Conservation (phyloP, 2,329 filamentous ascomycete genomes). For the Leptodontidium sp. region DNA sequence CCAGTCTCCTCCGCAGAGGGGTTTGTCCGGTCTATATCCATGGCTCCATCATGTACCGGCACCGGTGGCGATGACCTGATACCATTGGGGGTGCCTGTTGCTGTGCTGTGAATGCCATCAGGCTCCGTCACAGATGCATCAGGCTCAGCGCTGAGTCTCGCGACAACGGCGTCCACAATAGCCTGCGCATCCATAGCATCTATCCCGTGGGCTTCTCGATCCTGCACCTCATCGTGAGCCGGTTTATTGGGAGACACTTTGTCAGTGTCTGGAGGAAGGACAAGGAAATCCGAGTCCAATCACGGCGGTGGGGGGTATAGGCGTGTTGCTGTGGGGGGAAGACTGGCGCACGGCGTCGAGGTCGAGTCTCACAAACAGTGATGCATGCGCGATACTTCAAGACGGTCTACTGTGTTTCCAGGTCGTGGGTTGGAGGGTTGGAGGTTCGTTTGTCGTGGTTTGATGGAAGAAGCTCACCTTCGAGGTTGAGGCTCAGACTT, state of each 20-base stretch:
- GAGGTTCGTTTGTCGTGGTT: slow-evolving; percentile 18
- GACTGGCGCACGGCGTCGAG: slow-evolving; percentile 27
- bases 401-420: slow-evolving; percentile 6
- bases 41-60: slow-evolving; percentile 34
- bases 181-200: slow-evolving; percentile 46
- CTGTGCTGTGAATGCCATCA: slow-evolving; percentile 36
- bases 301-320: slow-evolving; percentile 22
- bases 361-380: slow-evolving; percentile 18
- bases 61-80: slow-evolving; percentile 45
- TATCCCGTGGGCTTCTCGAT: slow-evolving; percentile 43
- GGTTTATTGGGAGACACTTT: slow-evolving; percentile 46
- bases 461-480: slow-evolving; percentile 16
- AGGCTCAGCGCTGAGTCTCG: slow-evolving; percentile 37
- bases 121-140: slow-evolving; percentile 32
- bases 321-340: slow-evolving; percentile 2
- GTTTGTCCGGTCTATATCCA: slow-evolving; percentile 37
- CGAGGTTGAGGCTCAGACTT: slow-evolving; percentile 20
- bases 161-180: slow-evolving; percentile 37
- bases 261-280: slow-evolving; percentile 43
- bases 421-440: slow-evolving; percentile 8
- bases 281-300: slow-evolving; percentile 46
- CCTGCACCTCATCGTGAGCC: slow-evolving; percentile 45
- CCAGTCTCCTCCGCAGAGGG: slow-evolving; percentile 34
- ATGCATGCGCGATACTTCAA: slow-evolving; percentile 24
- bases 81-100: slow-evolving; percentile 39